Evolutionary conservation across 139 green algal species (phyloP), one percentile per base, ranked within the genome.

Genomic region (Pseudopediastrum boryanum): DNA sequence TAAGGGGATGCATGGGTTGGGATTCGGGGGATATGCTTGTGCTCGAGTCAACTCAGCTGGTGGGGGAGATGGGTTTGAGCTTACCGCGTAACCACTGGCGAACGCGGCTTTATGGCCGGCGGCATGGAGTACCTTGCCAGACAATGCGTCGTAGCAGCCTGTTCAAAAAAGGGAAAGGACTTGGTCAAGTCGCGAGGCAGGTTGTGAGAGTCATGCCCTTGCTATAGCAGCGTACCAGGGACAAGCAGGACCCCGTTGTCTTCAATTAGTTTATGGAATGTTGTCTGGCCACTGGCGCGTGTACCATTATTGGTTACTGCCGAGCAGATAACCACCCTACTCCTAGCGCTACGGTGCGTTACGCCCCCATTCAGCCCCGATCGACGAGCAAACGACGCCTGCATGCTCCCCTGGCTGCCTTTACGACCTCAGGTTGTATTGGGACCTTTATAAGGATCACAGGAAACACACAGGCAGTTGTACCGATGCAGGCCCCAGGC

Each of bases 131-230:
- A 92, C 79, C 44, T 85, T 90, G 13, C 85, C 92, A 0, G 83
- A 90, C 3, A 96, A 54, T 0, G 92, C 90, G 78, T 96, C 92
- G 50, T 94, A 95, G 29, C 74, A 82, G 35, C 89, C 89, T 90
- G 80, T 36, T n/a, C n/a, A n/a, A 75, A 19, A 0, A 16, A 0
- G 25, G 41, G 38, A 7, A 35, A 42, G 42, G 33, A n/a, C 7
- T 33, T 5, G 35, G 41, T 76, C 48, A n/a, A 10, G 21, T 8
- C 56, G 25, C 48, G 48, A 54, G 29, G 43, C 39, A 67, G 13
- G 39, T 3, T 46, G 27, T 72, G 65, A 78, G 36, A 77, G 31
- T 71, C 48, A 29, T 62, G 48, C 27, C 29, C 29, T 19, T 59
- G 25, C 12, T 2, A 35, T 27, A 50, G 27, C n/a, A 1, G 9